phyloP scores from a whole-genome alignment of 2,329 filamentous ascomycete genomes.

The Hortaea sp. region DNA sequence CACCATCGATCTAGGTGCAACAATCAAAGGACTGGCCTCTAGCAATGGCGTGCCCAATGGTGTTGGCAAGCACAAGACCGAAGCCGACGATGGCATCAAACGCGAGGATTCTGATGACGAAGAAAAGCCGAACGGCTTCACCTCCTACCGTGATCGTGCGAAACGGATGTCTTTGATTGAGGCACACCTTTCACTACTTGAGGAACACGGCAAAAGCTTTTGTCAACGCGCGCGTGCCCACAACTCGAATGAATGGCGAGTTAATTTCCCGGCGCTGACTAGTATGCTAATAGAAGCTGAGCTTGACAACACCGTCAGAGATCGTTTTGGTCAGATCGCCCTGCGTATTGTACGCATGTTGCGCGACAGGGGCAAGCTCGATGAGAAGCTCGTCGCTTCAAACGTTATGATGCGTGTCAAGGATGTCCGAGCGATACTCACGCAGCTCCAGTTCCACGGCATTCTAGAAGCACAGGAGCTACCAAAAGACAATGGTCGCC shows the following conservation, averaged over 20 bases:
- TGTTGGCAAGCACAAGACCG: constrained; percentile 17
- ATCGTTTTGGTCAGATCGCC: constrained; percentile 65
- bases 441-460: constrained; percentile 74
- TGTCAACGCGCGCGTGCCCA: constrained; percentile 55
- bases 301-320: constrained; percentile 70
- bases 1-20: constrained; percentile 28
- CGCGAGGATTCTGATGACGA: constrained; percentile 21
- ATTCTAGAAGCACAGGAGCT: constrained; percentile 90
- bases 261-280: constrained; percentile 69
- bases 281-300: constrained; percentile 63
- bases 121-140: constrained; percentile 12
- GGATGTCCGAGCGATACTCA: constrained; percentile 75
- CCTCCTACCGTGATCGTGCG: constrained; percentile 27
- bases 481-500: constrained; percentile 72
- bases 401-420: constrained; percentile 75
- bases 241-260: constrained; percentile 63
- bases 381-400: constrained; percentile 78
- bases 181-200: constrained; percentile 62
- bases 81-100: constrained; percentile 18
- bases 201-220: constrained; percentile 59
- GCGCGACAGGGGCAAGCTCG: constrained; percentile 79
- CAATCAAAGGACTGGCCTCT: constrained; percentile 14
- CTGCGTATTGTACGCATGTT: constrained; percentile 79
- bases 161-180: constrained; percentile 50
- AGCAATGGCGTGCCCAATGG: constrained; percentile 13